phyloP scores from a whole-genome alignment of 139 green algal genomes.

The Coelastrella sp. region DNA sequence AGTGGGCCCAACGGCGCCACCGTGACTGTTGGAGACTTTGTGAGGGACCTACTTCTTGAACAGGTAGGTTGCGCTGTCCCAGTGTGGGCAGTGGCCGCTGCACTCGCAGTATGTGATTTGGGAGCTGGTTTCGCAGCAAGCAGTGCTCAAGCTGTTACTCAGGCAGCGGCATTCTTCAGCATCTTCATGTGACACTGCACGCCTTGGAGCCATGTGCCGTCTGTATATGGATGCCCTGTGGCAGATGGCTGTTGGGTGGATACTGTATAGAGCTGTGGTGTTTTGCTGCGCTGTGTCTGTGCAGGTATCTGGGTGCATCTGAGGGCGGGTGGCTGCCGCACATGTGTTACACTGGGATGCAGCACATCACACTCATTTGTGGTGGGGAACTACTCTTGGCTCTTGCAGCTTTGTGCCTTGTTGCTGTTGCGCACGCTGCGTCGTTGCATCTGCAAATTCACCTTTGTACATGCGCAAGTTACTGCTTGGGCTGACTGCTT shows the following conservation, averaged over 20 bases:
- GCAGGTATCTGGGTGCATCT: neutral
- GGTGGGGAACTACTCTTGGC: constrained; percentile 10
- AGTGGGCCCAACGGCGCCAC: constrained; percentile 66
- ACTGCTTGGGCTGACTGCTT: too few relatives aligned
- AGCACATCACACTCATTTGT: neutral
- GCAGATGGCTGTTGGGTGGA: too few relatives aligned
- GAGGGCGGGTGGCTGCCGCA: neutral
- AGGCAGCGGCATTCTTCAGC: neutral
- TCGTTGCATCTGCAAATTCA: too few relatives aligned
- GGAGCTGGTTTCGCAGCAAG: neutral
- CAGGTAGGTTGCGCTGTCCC: constrained; percentile 73
- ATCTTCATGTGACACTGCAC: neutral
- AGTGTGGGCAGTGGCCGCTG: too few relatives aligned
- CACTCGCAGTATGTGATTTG: too few relatives aligned
- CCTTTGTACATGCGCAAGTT: too few relatives aligned
- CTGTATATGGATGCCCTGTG: neutral
- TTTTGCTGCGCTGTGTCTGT: neutral
- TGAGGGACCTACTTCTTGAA: constrained; percentile 91
- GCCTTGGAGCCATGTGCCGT: neutral
- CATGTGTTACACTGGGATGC: neutral
- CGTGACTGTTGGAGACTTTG: constrained; percentile 90
- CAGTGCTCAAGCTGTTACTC: neutral
- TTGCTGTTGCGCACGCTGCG: neutral
- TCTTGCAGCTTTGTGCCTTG: neutral
- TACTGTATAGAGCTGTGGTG: too few relatives aligned